Base-by-base conservation (phyloP, 805 yeast genomes). In the Myxozyma vanderwaltii region DNA sequence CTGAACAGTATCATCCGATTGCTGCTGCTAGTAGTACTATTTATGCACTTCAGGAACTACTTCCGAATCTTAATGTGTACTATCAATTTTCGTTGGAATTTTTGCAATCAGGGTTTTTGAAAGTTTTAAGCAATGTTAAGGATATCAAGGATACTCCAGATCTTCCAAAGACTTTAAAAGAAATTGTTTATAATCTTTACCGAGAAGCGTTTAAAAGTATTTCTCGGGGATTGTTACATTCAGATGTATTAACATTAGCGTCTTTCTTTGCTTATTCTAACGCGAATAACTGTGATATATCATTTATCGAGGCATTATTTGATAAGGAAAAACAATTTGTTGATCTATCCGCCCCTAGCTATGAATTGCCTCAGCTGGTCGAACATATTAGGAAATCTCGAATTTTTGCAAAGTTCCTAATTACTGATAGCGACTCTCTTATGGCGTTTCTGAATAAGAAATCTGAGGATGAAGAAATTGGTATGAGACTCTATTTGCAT, bases 1-100 rank as follows among this genome's bases (percentile, higher is more conserved):
- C 84, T 56, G 71, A 71, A 6, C 69, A 75, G 31, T 90, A 80
- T 67, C 69, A 73, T 17, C 81, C 83, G 0, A 72, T 89, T 13
- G 89, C 94, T 0, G 67, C 68, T 2, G 81, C 80, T 49, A 80
- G 85, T 35, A 78, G 89, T 0, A 62, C 65, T 8, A 68, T 89
- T 0, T 87, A 77, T 63, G 68, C 74, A 0, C 61, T 85, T 4
- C 66, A 88, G 27, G 79, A 80, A 15, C 63, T 69, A 1, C 66
- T 86, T 4, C 63, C 74, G 19, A 47, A 58, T 0, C 51, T 83
- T n/a, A 80, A 81, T 58, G 70, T 71, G 29, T 81, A 84, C 61
- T 91, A 89, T 70, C 81, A 80, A 50, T 82, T 87, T 64, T 75
- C 89, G 0, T 74, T 86, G 35, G 75, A 76, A 5, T 77, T 75